Evolutionary conservation across 2,329 filamentous ascomycete species (phyloP).

Genomic region (Dryadomyces sulphureus): DNA sequence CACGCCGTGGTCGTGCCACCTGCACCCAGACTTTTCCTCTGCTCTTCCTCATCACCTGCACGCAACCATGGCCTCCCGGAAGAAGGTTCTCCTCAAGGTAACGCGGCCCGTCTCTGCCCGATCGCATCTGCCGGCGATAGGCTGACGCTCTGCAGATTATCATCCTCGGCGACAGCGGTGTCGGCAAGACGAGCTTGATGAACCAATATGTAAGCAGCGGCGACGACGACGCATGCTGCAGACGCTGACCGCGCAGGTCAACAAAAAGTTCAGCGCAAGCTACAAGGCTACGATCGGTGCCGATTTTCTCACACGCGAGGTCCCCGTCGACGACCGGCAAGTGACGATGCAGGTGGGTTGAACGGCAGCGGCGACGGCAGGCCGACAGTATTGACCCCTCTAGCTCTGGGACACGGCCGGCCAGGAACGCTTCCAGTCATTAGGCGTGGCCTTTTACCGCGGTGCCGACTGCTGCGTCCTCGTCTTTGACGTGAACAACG

Average conservation of each 20-base stretch:
- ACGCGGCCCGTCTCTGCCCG: neutral
- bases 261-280: constrained; percentile 99
- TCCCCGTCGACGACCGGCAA: constrained; percentile 88
- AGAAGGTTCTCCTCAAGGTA: constrained; percentile 87
- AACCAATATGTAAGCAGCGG: constrained; percentile 88
- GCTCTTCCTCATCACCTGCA: neutral
- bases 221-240: neutral
- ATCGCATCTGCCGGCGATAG: neutral
- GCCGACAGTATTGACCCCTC: too few species aligned
- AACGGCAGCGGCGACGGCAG: too few species aligned
- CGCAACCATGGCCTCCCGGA: constrained; percentile 56
- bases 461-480: constrained; percentile 96
- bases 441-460: constrained; percentile 94
- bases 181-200: constrained; percentile 99
- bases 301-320: constrained; percentile 96
- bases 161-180: constrained; percentile 95
- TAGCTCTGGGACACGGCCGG: constrained; percentile 97
- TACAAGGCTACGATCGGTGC: constrained; percentile 99
- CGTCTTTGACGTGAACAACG: constrained; percentile 97
- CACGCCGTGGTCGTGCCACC: neutral
- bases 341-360: constrained; percentile 74
- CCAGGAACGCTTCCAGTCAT: constrained; percentile 92
- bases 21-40: neutral
- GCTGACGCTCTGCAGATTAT: constrained; percentile 56
- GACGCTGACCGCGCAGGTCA: constrained; percentile 50